Evolutionary conservation across 352 stramenopile genomes (phyloP).

Genomic region (Pythium periplocum): DNA sequence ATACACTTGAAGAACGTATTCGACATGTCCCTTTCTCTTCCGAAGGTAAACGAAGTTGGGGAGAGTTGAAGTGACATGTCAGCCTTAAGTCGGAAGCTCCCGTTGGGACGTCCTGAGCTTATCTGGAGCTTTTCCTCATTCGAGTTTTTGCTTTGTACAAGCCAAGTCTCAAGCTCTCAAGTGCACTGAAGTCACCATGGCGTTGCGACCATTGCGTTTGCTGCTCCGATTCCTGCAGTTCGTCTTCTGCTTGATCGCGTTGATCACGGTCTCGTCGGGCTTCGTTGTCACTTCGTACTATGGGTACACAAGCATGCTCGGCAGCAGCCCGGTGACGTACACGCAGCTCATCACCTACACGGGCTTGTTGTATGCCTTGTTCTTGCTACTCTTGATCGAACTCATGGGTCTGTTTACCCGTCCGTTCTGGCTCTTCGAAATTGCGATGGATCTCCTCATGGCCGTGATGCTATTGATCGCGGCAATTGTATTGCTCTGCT

Average conservation of each 20-base stretch:
- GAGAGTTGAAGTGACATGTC: conserved; percentile 9
- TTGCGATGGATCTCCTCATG: conserved; percentile 47
- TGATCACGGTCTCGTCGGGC: conserved; percentile 48
- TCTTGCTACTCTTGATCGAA: conserved; percentile 43
- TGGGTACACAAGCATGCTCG: conserved; percentile 67
- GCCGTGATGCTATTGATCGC: conserved; percentile 52
- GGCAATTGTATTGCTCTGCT: conserved; percentile 60
- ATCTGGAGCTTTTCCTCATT: conserved; percentile 1
- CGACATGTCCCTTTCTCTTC: not conserved
- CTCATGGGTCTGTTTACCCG: conserved; percentile 31
- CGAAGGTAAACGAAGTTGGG: not conserved
- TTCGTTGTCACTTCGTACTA: conserved; percentile 66
- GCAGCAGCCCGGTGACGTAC: conserved; percentile 50
- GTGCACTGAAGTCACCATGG: conserved; percentile 12
- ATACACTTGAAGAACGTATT: conserved; percentile 2
- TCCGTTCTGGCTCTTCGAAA: conserved; percentile 36
- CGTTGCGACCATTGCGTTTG: conserved; percentile 29
- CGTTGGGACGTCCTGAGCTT: not conserved
- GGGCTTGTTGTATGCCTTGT: conserved; percentile 55
- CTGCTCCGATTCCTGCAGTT: conserved; percentile 66
- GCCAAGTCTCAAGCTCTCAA: no score
- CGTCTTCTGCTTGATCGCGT: conserved; percentile 40
- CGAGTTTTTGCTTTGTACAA: no score
- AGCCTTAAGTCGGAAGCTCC: not conserved
- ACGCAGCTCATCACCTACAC: conserved; percentile 60